Base-by-base conservation (phyloP, 2,329 filamentous ascomycete species). In the Aspergillus viridinutans region DNA sequence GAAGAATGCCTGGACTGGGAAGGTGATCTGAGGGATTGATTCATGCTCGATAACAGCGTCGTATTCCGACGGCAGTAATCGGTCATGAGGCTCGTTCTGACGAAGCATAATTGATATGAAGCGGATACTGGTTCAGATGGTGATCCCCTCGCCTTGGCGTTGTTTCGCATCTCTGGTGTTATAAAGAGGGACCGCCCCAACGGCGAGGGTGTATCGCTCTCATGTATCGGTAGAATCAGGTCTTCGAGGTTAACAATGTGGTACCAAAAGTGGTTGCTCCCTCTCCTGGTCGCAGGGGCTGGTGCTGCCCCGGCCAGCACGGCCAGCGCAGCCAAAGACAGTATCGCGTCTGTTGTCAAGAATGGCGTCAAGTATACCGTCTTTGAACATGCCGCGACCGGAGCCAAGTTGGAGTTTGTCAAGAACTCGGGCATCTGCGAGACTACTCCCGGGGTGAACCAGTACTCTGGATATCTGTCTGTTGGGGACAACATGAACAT, bases 361-460 rank as follows among this genome's bases (percentile, higher is more conserved):
- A 60, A 75, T 66, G 75, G 75, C 6, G 67, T 72, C 35, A 74
- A 72, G 3, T 78, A 78, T 61, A 79, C 73, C 17, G 72, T 81
- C 38, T 81, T 80, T 57, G 74, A 81, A 58, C 79, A 82, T 64
- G 73, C 73, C n/a, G 74, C 73, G 1, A 80, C 79, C 1, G 73
- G 71, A 43, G 72, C 76, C 1, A 76, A 67, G 26, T 61, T 83
- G 48, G 74, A 79, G 23, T 81, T 77, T 55, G 79, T 83, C 26
- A 77, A 75, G 25, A 81, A 83, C 61, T 81, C 80, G 0, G 73
- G 80, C 48, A 74, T 81, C 54, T 82, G 80, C 61, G 80, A 82
- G 67, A 81, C 78, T 0, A 82, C 79, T 0, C 71, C 73, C 0
- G 77, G 78, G 1, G 80, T 82, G 1, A 81, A 78, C 29, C 78